Base-by-base conservation (phyloP, 495 filamentous ascomycete species). In the Lophiotrema nucula region DNA sequence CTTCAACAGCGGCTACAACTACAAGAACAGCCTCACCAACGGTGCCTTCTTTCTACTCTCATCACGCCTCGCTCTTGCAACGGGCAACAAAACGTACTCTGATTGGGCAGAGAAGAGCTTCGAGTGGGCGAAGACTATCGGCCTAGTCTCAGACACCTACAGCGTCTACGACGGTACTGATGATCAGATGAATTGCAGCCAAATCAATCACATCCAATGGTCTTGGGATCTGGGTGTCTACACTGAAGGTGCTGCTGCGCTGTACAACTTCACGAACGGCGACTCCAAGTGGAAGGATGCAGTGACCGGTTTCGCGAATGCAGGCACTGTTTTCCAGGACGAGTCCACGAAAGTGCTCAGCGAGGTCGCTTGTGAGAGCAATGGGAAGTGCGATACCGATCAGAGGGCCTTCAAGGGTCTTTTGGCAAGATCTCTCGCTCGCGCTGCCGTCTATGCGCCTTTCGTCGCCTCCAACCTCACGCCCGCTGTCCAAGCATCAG, bases 11-110 rank as follows among this genome's bases (percentile, higher is more conserved):
- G 81, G 81, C 2, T 82, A 78, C 41, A 74, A 74, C 56, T 86
- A 88, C 79, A 88, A 88, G 64, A 89, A 89, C 71, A 72, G 79
- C 18, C 82, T 88, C 61, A 79, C 80, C 62, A 89, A 89, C 69
- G 86, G 84, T 27, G 83, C 78, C 13, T 70, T 88, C 56, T 88
- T 90, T 67, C 83, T 87, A 60, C 70, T 90, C 18, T 76, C 82
- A 5, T 85, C 86, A 5, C 83, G 87, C 10, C 76, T 90, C 12
- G 84, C 81, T 16, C 79, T 79, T n/a, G 85, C 84, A 44, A 89
- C 87, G 0, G 80, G 78, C 22, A 82, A 88, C 62, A 62, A 76
- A 8, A 86, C 77, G 0, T 90, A 90, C 63, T 49, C 56, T 11
- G 67, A 72, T 41, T 74, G 71, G 72, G 67, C 68, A 3, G 59